Base-by-base conservation (phyloP, 148 eudicot genomes). In the Heliosperma pusillum region DNA sequence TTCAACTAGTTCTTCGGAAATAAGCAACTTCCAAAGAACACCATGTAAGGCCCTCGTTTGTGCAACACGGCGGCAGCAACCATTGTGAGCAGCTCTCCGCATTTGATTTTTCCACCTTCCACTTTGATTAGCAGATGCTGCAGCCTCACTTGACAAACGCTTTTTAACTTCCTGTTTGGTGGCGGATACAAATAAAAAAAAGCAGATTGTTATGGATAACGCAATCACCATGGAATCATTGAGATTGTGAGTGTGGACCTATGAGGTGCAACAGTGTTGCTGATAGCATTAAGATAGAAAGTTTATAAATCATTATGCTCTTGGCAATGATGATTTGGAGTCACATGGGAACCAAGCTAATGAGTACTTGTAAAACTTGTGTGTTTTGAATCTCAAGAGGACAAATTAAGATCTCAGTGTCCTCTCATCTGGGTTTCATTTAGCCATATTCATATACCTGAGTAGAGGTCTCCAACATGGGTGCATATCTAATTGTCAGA, bases 101-200 rank as follows among this genome's bases (percentile, higher is more conserved):
- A 90, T 92, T 82, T 95, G 98, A 90, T 92, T 93, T 83, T 90
- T 95, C 98, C 98, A 95, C 83, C 93, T 88, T 74, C 98, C 97
- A 85, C 84, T 84, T 58, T 88, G 90, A 78, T 79, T 87, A 60
- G 98, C 93, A 82, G 94, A 87, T 45, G 90, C 98, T 66, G 89
- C 92, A 66, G 87, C 92, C 80, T 92, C 98, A 81, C 85, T 82
- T 29, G 98, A 84, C 81, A 95, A 79, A 69, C 96, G 86, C 84
- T 81, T 95, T 81, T 92, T 95, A 30, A 82, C 89, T 86, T 92
- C 97, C 98, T 95, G 85, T 71, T 69, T 71, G 19, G 50, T 69
- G 53, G 36, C 72, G 16, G 22, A 61, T 26, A 29, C 2, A 68
- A 25, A 79, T 15, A 44, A 27, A 55, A 27, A 27, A 26, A 11